Conservation (phyloP, 139 green algal genomes). For the Chlamydomonas urium region DNA sequence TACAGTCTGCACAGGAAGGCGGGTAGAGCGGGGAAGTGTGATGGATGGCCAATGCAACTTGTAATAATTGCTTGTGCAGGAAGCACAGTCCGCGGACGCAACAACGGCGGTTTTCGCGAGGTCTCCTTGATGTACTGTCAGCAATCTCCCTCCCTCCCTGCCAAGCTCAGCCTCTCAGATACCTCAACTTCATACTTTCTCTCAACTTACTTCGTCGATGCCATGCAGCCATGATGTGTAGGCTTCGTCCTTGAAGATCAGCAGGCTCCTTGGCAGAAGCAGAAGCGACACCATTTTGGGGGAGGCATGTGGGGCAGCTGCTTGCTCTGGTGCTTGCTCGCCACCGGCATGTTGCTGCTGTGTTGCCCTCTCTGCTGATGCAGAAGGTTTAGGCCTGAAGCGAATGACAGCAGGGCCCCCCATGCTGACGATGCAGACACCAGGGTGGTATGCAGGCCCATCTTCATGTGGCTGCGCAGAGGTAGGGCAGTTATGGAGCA, state of each 20-base stretch:
- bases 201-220: constrained; percentile 50
- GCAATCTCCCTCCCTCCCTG: no score
- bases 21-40: no score
- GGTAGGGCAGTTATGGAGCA: not conserved
- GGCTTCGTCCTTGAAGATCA: constrained; percentile 83
- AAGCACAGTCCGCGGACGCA: no score
- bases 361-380: not conserved
- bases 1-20: not conserved
- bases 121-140: no score
- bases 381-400: constrained; percentile 48
- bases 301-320: not conserved
- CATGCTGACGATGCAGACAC: constrained; percentile 55
- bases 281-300: constrained; percentile 31
- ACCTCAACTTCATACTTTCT: no score
- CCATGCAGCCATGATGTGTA: constrained; percentile 64
- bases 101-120: no score
- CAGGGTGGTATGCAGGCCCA: constrained; percentile 52
- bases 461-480: constrained; percentile 53
- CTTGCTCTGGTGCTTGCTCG: not conserved
- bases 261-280: constrained; percentile 63
- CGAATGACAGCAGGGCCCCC: constrained; percentile 51
- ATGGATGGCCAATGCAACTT: no score
- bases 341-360: not conserved
- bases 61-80: no score
- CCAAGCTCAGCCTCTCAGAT: no score